These are phyloP conservation scores for Euphorbia peplus DNA, from an alignment of 345 rosid genomes.

Conservation along the genomic window DNA sequence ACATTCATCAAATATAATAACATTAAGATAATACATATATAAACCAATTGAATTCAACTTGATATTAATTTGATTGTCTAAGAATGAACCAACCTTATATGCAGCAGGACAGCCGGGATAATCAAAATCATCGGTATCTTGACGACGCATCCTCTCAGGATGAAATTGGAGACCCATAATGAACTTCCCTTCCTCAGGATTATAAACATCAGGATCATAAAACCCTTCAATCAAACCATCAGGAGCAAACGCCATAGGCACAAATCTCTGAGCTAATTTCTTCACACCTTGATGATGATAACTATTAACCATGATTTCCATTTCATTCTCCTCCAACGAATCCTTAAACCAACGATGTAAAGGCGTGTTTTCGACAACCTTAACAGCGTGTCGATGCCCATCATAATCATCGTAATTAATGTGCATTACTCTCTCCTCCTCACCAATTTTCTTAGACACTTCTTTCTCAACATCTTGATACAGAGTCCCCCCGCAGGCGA, in stretches of 20 bases:
- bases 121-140: conserved; percentile 46
- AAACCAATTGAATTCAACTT: too few relatives aligned
- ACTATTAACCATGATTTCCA: conserved; percentile 67
- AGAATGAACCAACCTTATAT: conserved; percentile 37
- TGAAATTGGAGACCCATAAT: conserved; percentile 66
- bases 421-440: conserved; percentile 34
- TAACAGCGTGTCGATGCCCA: conserved; percentile 50
- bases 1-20: neutral
- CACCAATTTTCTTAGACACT: conserved; percentile 16
- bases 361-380: conserved; percentile 45
- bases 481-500: conserved; percentile 61
- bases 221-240: conserved; percentile 74
- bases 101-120: conserved; percentile 53
- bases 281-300: conserved; percentile 69
- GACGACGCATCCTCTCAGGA: conserved; percentile 60
- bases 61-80: neutral
- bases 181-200: conserved; percentile 59
- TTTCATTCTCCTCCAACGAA: conserved; percentile 39
- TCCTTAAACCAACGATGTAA: conserved; percentile 52
- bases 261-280: conserved; percentile 49
- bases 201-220: conserved; percentile 53
- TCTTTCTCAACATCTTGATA: conserved; percentile 62
- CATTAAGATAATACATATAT: too few relatives aligned
- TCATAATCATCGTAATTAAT: conserved; percentile 54
- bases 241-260: conserved; percentile 61